phyloP scores from a whole-genome alignment of 2,329 filamentous ascomycete species.

The Metarhizium rileyi region DNA sequence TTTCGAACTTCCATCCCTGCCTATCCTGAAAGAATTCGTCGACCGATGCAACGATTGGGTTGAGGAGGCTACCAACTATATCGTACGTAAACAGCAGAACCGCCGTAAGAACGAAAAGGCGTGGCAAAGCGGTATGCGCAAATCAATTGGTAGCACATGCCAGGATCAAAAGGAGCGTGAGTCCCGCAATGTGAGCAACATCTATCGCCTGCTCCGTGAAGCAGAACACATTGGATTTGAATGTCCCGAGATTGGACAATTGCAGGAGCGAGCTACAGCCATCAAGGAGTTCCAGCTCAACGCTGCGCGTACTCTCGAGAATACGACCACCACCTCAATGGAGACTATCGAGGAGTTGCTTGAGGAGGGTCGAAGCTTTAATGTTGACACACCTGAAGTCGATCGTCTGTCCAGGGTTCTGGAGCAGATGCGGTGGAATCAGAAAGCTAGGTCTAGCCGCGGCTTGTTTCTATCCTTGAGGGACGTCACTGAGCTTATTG shows the following conservation, averaged over 20 bases:
- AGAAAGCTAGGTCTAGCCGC: slow-evolving; percentile 58
- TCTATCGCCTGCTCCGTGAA: slow-evolving; percentile 72
- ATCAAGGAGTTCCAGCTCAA: slow-evolving; percentile 78
- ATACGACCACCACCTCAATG: slow-evolving; percentile 51
- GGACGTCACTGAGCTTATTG: slow-evolving; percentile 71
- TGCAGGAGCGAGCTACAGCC: slow-evolving; percentile 75
- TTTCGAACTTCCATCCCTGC: slow-evolving; percentile 74
- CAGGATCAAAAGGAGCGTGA: slow-evolving; percentile 75
- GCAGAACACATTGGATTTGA: slow-evolving; percentile 88
- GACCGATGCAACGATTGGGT: slow-evolving; percentile 97
- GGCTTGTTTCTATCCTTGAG: slow-evolving; percentile 60
- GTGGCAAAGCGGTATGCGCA: slow-evolving; percentile 66
- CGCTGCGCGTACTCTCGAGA: slow-evolving; percentile 60
- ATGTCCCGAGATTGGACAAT: slow-evolving; percentile 76
- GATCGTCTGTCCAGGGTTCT: slow-evolving; percentile 71
- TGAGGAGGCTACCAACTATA: slow-evolving; percentile 92
- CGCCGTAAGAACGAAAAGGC: slow-evolving; percentile 88
- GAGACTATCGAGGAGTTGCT: slow-evolving; percentile 80
- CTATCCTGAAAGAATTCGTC: slow-evolving; percentile 78
- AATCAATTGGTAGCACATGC: slow-evolving; percentile 46
- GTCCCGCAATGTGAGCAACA: slow-evolving; percentile 78
- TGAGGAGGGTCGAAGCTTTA: slow-evolving; percentile 82
- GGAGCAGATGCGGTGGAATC: slow-evolving; percentile 81
- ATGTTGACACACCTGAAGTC: slow-evolving; percentile 83
- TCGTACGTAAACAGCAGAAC: slow-evolving; percentile 94